Evolutionary conservation across 2,329 filamentous ascomycete species (phyloP), one percentile per base, ranked within the genome.

Genomic region (Fonsecaea pedrosoi): DNA sequence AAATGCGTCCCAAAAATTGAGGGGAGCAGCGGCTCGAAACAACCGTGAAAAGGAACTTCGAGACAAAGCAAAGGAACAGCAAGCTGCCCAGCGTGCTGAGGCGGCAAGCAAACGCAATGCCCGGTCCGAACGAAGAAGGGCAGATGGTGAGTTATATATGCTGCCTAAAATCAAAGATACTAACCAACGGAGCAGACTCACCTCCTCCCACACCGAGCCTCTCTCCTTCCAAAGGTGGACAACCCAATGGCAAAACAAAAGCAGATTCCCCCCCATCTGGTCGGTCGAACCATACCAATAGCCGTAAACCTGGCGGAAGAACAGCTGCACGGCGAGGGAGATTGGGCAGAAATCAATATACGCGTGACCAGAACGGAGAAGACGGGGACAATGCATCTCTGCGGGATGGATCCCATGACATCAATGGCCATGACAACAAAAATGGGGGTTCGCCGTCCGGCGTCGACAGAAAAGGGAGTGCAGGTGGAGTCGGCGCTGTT

Each of bases 101-200:
- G 89, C 90, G 38, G 88, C 89, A 30, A 92, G 85, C 72, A 91
- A 94, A 77, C 86, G 93, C 68, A 95, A 94, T 82, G 91, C 90
- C 59, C 87, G 92, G 63, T 89, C 91, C 50, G 93, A 95, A 72
- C 86, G 92, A 69, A 87, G 93, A 73, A 89, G 92, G 77, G 89
- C 85, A 71, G 93, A 97, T 75, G 92, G 92, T 94, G 83, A 76
- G 75, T 69, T 12, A 25, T 4, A 21, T 4, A 13, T 5, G 9
- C 9, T 13, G 8, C 35, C 38, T n/a, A 50, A 32, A 25, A 21
- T 10, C 18, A 12, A 30, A 42, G 55, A 34, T 62, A 50, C 45
- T 40, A 66, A 65, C 57, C 42, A 55, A 21, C 35, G 30, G n/a
- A 54, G 25, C 72, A 90, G 91, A 94, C 74, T 91, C 90, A 35